Evolutionary conservation across 2,329 filamentous ascomycete genomes (phyloP).

Genomic region (Colletotrichum viniferum): DNA sequence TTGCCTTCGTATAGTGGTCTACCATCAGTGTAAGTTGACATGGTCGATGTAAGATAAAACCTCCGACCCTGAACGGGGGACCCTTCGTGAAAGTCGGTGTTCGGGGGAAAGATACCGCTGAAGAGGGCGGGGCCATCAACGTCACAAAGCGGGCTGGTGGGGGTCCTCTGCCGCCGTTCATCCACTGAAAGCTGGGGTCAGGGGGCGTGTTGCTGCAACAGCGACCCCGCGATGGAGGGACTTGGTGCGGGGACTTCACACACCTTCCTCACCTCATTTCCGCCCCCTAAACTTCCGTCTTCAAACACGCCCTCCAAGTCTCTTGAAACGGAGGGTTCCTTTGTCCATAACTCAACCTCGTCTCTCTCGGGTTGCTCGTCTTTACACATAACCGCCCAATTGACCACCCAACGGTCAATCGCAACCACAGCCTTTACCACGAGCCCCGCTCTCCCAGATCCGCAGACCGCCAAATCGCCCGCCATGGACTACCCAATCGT

Average conservation of each 20-base stretch:
- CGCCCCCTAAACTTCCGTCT: background rate
- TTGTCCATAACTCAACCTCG: background rate
- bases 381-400: background rate
- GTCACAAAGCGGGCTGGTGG: slow-evolving; percentile 5
- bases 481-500: slow-evolving; percentile 64
- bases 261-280: background rate
- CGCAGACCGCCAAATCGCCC: background rate
- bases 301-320: background rate
- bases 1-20: background rate
- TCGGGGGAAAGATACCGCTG: slow-evolving; percentile 16
- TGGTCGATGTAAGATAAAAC: background rate
- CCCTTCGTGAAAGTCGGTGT: background rate
- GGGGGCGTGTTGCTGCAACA: background rate
- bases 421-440: background rate
- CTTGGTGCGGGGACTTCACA: slow-evolving; percentile 18
- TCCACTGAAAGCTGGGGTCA: background rate
- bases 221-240: slow-evolving; percentile 12
- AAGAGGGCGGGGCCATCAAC: slow-evolving; percentile 3
- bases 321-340: background rate
- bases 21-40: background rate
- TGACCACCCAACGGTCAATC: background rate
- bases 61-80: background rate
- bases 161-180: background rate
- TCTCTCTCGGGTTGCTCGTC: background rate
- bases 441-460: background rate